Percentiles rank a stretch among this genome's conserved stretches.
These are phyloP conservation scores for Mayamaea pseudoterrestris DNA, from an alignment of 108 stramenopile species.

Conservation along the genomic window DNA sequence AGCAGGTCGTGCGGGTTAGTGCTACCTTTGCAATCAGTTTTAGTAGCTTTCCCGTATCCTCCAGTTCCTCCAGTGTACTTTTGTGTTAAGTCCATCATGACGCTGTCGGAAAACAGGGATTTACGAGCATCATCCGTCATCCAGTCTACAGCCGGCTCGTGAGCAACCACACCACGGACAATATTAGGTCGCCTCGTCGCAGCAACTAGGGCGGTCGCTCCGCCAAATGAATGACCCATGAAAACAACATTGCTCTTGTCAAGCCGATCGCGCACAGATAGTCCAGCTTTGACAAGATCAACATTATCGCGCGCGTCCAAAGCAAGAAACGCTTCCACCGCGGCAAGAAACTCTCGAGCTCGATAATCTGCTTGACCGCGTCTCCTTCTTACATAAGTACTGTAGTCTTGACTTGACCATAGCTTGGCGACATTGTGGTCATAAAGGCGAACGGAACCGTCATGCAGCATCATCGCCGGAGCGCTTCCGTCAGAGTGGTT, in stretches of 20 bases:
- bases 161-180: slow-evolving; percentile 21
- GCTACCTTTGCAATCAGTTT: slow-evolving; percentile 3
- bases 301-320: slow-evolving; percentile 18
- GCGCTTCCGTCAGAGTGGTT: slow-evolving; percentile 43
- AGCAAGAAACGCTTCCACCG: slow-evolving; percentile 10
- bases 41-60: slow-evolving; percentile 4
- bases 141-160: slow-evolving; percentile 55
- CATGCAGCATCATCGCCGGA: slow-evolving; percentile 10
- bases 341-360: slow-evolving; percentile 26
- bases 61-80: slow-evolving; percentile 14
- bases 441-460: slow-evolving; percentile 14
- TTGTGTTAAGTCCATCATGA: slow-evolving; percentile 7
- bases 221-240: slow-evolving; percentile 63
- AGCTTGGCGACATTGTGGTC: slow-evolving; percentile 10
- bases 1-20: slow-evolving; percentile 24
- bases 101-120: slow-evolving; percentile 15
- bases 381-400: slow-evolving; percentile 9
- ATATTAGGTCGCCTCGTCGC: slow-evolving; percentile 24
- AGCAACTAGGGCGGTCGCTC: slow-evolving; percentile 35
- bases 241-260: slow-evolving; percentile 20
- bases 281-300: slow-evolving; percentile 10
- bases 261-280: slow-evolving; percentile 24
- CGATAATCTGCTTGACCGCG: slow-evolving; percentile 25
- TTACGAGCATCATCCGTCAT: slow-evolving; percentile 28
- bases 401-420: slow-evolving; percentile 4